Conservation (phyloP, 345 rosid species). For the Turritis glabra region DNA sequence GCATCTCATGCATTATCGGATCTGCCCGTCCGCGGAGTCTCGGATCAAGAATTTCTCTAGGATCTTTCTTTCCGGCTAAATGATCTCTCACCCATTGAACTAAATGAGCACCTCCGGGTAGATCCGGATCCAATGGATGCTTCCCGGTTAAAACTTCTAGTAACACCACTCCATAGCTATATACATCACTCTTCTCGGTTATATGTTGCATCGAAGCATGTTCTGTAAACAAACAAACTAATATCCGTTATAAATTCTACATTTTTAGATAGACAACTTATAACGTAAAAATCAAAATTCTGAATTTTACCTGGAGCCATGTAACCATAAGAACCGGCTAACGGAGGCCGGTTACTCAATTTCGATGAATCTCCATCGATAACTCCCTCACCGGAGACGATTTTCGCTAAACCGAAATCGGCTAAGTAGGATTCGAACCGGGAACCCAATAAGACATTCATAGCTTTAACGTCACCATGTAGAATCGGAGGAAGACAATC, state of each 20-base stretch:
- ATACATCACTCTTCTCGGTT: constrained; percentile 88
- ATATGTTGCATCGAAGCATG: constrained; percentile 79
- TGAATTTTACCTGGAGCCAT: constrained; percentile 84
- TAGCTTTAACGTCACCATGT: constrained; percentile 92
- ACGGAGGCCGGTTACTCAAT: constrained; percentile 60
- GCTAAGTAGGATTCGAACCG: constrained; percentile 77
- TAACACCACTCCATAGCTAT: constrained; percentile 81
- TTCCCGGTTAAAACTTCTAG: constrained; percentile 86
- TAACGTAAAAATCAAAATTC: neutral
- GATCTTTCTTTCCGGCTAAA: constrained; percentile 59
- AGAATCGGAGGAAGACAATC: constrained; percentile 84
- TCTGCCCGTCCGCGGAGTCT: constrained; percentile 78
- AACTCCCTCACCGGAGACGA: constrained; percentile 32
- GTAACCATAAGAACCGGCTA: constrained; percentile 95
- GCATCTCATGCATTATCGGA: constrained; percentile 85
- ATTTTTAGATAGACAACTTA: neutral
- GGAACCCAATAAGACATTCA: constrained; percentile 81
- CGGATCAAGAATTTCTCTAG: constrained; percentile 66
- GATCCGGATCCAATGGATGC: constrained; percentile 88
- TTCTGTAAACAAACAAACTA: constrained; percentile 42
- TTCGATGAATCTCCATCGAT: constrained; percentile 41
- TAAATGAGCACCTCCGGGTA: constrained; percentile 77
- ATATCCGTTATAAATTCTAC: neutral
- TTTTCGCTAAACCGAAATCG: constrained; percentile 86
- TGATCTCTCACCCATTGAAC: constrained; percentile 92